Evolutionary conservation across 495 filamentous ascomycete genomes (phyloP).

Genomic region (Talaromyces wortmannii): DNA sequence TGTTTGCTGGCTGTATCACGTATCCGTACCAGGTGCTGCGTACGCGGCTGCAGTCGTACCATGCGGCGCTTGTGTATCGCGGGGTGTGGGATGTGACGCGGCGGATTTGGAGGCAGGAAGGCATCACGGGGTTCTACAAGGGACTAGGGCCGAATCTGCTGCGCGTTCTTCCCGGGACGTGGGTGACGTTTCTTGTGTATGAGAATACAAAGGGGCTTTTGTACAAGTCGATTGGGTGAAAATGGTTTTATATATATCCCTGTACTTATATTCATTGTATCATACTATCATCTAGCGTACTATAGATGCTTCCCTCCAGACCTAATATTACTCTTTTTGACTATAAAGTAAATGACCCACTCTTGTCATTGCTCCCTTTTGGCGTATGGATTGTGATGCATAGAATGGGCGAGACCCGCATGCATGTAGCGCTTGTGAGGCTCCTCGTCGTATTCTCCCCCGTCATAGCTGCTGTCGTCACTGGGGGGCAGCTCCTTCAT

Average conservation of each 20-base stretch:
- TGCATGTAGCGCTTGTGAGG: neutral
- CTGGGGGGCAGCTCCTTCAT: neutral
- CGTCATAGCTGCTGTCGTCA: neutral
- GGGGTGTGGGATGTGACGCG: conserved; percentile 63
- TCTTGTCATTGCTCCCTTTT: neutral
- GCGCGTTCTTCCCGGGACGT: conserved; percentile 86
- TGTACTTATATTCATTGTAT: too few species aligned
- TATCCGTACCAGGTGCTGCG: conserved; percentile 94
- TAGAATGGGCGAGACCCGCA: too few species aligned
- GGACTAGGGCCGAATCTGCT: conserved; percentile 83
- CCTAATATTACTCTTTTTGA: too few species aligned
- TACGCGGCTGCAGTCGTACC: conserved; percentile 80
- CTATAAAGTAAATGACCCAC: too few species aligned
- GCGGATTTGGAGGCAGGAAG: conserved; percentile 73
- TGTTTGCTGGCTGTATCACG: conserved; percentile 77
- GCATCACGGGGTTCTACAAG: conserved; percentile 82
- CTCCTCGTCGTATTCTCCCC: conserved; percentile 1
- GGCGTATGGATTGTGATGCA: neutral
- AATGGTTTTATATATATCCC: too few species aligned
- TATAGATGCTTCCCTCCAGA: too few species aligned
- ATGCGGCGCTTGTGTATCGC: conserved; percentile 57
- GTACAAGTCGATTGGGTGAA: too few species aligned
- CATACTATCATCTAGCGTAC: too few species aligned
- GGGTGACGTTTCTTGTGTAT: conserved; percentile 97
- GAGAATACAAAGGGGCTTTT: conserved; percentile 68